Conservation (phyloP, 768 basidiomycete species). For the Aureoboletus auriporus region DNA sequence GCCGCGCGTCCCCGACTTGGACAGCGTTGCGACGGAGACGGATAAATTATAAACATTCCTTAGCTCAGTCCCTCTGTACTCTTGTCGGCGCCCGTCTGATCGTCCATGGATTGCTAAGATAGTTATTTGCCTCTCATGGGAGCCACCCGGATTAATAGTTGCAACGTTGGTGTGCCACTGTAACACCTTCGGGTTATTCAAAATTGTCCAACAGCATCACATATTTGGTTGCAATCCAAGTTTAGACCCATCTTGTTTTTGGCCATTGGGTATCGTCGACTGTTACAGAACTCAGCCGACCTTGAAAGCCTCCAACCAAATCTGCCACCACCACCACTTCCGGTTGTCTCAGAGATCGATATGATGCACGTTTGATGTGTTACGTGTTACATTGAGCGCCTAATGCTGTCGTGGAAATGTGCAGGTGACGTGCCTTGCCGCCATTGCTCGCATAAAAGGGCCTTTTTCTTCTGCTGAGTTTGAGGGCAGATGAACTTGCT, state of each 20-base stretch:
- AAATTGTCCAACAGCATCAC: too few species aligned
- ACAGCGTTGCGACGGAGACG: background rate
- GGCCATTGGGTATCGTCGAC: too few species aligned
- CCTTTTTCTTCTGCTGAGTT: background rate
- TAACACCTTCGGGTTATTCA: too few species aligned
- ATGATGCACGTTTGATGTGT: too few species aligned
- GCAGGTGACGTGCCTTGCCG: background rate
- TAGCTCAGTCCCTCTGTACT: slow-evolving; percentile 12
- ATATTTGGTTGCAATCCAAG: too few species aligned
- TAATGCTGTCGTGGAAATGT: slow-evolving; percentile 4
- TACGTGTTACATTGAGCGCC: too few species aligned
- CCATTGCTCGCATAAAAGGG: slow-evolving; percentile 7
- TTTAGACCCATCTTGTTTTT: too few species aligned
- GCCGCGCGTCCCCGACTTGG: background rate
- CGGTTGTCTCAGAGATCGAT: too few species aligned
- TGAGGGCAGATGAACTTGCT: slow-evolving; percentile 10
- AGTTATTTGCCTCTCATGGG: slow-evolving; percentile 7
- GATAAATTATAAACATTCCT: slow-evolving; percentile 6
- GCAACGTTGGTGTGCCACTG: too few species aligned
- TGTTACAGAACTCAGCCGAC: too few species aligned
- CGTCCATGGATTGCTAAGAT: slow-evolving; percentile 9
- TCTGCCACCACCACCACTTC: too few species aligned
- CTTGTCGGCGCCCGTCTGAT: slow-evolving; percentile 2
- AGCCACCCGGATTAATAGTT: background rate
- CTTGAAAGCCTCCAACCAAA: too few species aligned